These are phyloP conservation scores for Alloteropsis angusta DNA, from an alignment of 202 grass and related monocot genomes.

Conservation along the genomic window DNA sequence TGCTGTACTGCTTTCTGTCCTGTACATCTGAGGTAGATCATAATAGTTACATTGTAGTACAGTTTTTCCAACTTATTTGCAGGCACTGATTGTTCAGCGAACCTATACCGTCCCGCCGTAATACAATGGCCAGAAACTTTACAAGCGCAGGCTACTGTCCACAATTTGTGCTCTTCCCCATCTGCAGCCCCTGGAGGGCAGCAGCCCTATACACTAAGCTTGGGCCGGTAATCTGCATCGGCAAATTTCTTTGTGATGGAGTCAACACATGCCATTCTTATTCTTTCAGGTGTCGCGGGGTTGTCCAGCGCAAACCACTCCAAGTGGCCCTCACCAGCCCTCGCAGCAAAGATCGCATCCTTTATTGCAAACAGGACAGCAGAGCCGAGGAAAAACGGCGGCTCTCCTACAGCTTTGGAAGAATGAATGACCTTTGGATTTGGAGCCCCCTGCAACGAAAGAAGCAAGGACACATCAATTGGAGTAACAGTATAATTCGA, in stretches of 20 bases:
- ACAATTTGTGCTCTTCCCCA: neutral
- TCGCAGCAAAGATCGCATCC: conserved; percentile 58
- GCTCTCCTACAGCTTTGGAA: conserved; percentile 93
- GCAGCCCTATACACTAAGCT: conserved; percentile 59
- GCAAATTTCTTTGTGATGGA: conserved; percentile 70
- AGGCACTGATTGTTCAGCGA: neutral
- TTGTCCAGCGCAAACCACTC: conserved; percentile 84
- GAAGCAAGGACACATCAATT: neutral
- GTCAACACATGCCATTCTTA: conserved; percentile 88
- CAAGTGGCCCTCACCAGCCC: conserved; percentile 51
- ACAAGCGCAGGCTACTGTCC: neutral
- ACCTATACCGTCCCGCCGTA: neutral
- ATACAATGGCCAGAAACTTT: neutral
- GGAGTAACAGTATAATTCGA: neutral
- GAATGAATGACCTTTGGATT: conserved; percentile 81
- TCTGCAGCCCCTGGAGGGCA: too few species aligned
- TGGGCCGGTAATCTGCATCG: conserved; percentile 48
- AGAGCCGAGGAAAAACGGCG: conserved; percentile 84
- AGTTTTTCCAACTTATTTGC: neutral
- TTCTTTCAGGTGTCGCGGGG: conserved; percentile 77
- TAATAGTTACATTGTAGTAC: neutral
- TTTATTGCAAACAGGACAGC: conserved; percentile 79
- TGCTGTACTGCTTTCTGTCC: neutral
- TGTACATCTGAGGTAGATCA: neutral
- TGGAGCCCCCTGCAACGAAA: conserved; percentile 43